These are phyloP conservation scores for Leccinum rimulosum DNA, from an alignment of 768 basidiomycete species.

Conservation along the genomic window DNA sequence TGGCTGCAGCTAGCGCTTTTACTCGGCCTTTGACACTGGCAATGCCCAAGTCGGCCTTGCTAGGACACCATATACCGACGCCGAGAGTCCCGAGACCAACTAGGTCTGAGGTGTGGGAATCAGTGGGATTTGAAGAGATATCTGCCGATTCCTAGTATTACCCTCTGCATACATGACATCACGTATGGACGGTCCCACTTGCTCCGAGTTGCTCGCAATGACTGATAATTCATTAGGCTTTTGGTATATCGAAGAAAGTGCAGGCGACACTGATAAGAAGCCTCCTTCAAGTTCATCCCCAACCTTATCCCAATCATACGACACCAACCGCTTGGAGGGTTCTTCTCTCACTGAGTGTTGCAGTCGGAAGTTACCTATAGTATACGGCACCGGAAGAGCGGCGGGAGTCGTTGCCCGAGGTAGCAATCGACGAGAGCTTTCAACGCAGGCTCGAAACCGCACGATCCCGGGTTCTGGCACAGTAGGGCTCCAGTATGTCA, in stretches of 20 bases:
- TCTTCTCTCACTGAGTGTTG: no score
- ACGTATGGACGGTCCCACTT: not conserved
- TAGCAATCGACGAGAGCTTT: no score
- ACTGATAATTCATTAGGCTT: not conserved
- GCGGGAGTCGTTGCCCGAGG: no score
- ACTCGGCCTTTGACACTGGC: slow-evolving; percentile 48
- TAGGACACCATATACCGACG: slow-evolving; percentile 40
- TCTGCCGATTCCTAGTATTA: not conserved
- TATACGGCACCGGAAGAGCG: no score
- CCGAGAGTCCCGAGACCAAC: slow-evolving; percentile 13
- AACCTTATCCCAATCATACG: no score
- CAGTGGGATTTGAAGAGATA: not conserved
- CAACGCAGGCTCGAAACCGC: no score
- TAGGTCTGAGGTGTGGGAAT: not conserved
- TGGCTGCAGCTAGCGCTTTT: slow-evolving; percentile 65
- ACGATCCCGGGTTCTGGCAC: no score
- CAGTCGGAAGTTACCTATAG: no score
- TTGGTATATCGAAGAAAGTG: not conserved
- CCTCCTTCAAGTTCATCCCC: no score
- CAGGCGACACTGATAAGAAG: no score
- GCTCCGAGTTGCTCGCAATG: not conserved
- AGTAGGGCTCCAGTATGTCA: no score
- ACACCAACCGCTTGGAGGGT: no score
- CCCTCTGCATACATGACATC: not conserved
- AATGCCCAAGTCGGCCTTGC: slow-evolving; percentile 25